Percentiles rank a stretch among this genome's conserved stretches.
Evolutionary conservation across 2,329 filamentous ascomycete species (phyloP).

Genomic region (Knufia petricola): DNA sequence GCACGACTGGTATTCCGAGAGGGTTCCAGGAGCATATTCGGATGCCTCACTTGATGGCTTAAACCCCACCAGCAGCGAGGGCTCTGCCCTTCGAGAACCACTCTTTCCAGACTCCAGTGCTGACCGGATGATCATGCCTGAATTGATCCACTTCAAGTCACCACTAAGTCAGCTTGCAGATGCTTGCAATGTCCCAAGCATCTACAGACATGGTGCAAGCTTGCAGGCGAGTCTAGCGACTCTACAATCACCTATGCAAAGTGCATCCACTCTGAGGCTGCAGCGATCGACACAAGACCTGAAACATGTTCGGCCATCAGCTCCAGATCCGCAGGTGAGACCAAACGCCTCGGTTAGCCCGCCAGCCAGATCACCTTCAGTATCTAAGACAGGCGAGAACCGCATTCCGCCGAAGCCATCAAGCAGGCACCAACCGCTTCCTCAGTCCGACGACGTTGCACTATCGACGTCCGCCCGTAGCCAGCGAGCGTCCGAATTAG

Average conservation of each 20-base stretch:
- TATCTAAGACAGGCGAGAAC: neutral
- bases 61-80: neutral
- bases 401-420: neutral
- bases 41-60: neutral
- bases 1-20: neutral
- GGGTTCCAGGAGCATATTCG: neutral
- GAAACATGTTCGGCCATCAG: neutral
- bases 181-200: conserved; percentile 9
- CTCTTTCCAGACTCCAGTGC: neutral
- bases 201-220: conserved; percentile 11
- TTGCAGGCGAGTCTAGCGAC: conserved; percentile 13
- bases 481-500: neutral
- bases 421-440: neutral
- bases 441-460: neutral
- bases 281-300: conserved; percentile 15
- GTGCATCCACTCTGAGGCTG: conserved; percentile 15
- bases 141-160: conserved; percentile 4
- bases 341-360: neutral
- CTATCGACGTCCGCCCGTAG: neutral
- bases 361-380: neutral
- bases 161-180: conserved; percentile 10
- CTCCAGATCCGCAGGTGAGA: neutral
- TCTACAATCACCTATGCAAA: conserved; percentile 10
- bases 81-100: neutral
- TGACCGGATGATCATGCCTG: conserved; percentile 1